Evolutionary conservation across 495 filamentous ascomycete species (phyloP).

Genomic region (Neurospora sp.): DNA sequence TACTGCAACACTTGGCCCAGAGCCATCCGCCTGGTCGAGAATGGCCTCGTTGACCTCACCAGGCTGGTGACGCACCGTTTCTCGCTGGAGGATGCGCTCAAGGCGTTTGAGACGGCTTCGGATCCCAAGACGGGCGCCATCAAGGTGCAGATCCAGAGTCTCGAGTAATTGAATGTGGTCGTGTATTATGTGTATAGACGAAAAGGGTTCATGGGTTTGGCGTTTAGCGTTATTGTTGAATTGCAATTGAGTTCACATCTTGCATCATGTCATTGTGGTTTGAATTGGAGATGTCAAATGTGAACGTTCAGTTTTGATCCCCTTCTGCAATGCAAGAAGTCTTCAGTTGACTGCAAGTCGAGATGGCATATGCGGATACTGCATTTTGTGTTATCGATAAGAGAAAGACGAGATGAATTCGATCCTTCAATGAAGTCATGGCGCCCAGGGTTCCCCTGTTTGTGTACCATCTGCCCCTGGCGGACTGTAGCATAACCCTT

Average conservation of each 20-base stretch:
- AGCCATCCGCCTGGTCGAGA: conserved; percentile 78
- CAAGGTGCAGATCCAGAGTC: conserved; percentile 81
- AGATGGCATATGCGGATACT: not conserved
- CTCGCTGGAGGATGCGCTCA: conserved; percentile 70
- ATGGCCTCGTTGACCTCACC: conserved; percentile 66
- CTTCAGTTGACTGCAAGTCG: not conserved
- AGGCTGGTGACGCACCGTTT: conserved; percentile 84
- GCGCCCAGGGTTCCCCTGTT: not conserved
- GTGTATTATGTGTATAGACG: not conserved
- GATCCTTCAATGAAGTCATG: not conserved
- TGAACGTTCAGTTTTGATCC: not conserved
- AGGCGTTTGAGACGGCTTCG: conserved; percentile 79
- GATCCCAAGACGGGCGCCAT: conserved; percentile 89
- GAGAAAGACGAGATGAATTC: not conserved
- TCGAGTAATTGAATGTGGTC: conserved; percentile 19
- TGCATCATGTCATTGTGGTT: not conserved
- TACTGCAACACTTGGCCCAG: conserved; percentile 93
- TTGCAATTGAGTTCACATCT: not conserved
- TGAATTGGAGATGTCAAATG: not conserved
- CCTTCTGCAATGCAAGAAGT: not conserved
- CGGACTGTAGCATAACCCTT: not conserved
- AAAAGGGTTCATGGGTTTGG: not conserved
- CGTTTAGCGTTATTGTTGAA: not conserved
- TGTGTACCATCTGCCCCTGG: not conserved
- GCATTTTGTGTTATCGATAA: not conserved